phyloP scores from a whole-genome alignment of 768 basidiomycete genomes.

The Leccinum barrowsii region DNA sequence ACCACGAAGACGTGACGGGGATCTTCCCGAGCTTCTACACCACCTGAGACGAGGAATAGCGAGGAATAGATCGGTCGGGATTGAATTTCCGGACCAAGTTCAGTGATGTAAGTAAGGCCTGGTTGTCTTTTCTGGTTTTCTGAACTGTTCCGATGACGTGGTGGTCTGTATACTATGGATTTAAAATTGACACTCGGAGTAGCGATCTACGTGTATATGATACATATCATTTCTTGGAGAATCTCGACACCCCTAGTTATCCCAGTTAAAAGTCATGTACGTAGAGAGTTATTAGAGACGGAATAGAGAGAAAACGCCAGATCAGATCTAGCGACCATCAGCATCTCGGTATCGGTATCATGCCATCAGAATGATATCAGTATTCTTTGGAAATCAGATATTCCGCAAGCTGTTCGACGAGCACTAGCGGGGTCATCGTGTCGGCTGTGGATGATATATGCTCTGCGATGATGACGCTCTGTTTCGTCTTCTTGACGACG shows the following conservation, averaged over 20 bases:
- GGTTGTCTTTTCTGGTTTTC: neutral
- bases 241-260: neutral
- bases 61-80: neutral
- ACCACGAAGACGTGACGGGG: slow-evolving; percentile 52
- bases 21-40: slow-evolving; percentile 54
- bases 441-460: slow-evolving; percentile 8
- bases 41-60: slow-evolving; percentile 11
- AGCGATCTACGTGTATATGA: neutral
- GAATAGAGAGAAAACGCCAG: neutral
- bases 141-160: neutral
- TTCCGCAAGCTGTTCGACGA: slow-evolving; percentile 21
- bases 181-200: neutral
- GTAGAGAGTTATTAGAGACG: neutral
- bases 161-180: neutral
- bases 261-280: neutral
- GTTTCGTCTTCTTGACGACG: slow-evolving; percentile 25
- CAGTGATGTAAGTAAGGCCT: neutral
- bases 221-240: neutral
- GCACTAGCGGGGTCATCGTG: slow-evolving; percentile 9
- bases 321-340: neutral
- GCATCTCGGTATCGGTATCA: neutral
- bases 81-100: neutral
- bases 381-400: slow-evolving; percentile 24
- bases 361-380: slow-evolving; percentile 3
- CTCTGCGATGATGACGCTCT: slow-evolving; percentile 26